Evolutionary conservation across 495 filamentous ascomycete species (phyloP).

Genomic region (Trichoderma virens): DNA sequence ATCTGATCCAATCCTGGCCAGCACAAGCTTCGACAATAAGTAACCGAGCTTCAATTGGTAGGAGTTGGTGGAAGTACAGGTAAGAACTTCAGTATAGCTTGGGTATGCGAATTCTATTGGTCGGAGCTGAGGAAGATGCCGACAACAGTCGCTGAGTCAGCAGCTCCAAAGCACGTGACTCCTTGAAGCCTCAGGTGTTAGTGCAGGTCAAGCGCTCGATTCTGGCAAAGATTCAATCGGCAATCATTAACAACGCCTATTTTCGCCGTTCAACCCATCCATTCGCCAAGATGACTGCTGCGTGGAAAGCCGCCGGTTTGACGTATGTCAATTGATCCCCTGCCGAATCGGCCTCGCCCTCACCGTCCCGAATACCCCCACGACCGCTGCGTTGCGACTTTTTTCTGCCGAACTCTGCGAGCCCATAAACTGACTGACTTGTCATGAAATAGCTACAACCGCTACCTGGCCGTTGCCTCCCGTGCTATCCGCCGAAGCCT

Average conservation of each 20-base stretch:
- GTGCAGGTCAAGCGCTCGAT: conserved; percentile 6
- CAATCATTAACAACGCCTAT: conserved; percentile 2
- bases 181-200: conserved; percentile 4
- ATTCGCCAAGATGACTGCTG: conserved; percentile 81
- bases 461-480: conserved; percentile 68
- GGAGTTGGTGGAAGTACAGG: too few species aligned
- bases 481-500: conserved; percentile 83
- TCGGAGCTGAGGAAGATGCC: not conserved
- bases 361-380: conserved; percentile 13
- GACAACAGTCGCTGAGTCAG: not conserved
- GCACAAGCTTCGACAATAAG: not conserved
- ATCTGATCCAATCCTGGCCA: not conserved
- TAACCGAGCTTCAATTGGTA: not conserved
- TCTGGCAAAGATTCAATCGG: conserved; percentile 12
- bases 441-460: conserved; percentile 60
- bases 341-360: conserved; percentile 1
- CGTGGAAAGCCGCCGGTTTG: conserved; percentile 96
- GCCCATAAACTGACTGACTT: conserved; percentile 19
- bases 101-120: too few species aligned
- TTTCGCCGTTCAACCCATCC: conserved; percentile 5
- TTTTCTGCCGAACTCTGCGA: not conserved
- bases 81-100: too few species aligned
- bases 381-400: conserved; percentile 11
- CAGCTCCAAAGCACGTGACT: not conserved
- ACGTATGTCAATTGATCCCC: conserved; percentile 56